phyloP scores from a whole-genome alignment of 2,329 filamentous ascomycete genomes.

The Aureobasidium sp. region DNA sequence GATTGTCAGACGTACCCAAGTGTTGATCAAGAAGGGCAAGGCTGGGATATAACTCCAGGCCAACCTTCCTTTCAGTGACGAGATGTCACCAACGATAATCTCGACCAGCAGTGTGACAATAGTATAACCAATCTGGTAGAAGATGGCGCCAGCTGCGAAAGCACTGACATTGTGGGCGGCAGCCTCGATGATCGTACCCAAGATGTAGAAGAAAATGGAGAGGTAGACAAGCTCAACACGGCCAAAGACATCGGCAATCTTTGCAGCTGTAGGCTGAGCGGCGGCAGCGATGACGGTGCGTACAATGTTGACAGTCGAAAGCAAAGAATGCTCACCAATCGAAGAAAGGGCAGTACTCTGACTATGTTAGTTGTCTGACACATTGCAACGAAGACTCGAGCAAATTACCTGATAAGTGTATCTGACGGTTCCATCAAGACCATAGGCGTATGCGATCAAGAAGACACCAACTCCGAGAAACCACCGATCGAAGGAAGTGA shows the following conservation, averaged over 20 bases:
- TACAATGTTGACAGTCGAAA: slow-evolving; percentile 53
- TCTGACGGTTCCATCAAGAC: slow-evolving; percentile 52
- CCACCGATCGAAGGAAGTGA: slow-evolving; percentile 47
- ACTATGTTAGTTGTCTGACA: not conserved
- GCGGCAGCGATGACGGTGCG: slow-evolving; percentile 54
- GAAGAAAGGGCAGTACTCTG: slow-evolving; percentile 48
- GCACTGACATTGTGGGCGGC: slow-evolving; percentile 41
- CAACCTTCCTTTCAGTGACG: slow-evolving; percentile 55
- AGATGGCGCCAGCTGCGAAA: slow-evolving; percentile 51
- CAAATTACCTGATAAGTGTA: slow-evolving; percentile 42
- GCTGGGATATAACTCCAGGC: slow-evolving; percentile 60
- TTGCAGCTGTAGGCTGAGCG: slow-evolving; percentile 48
- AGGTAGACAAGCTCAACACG: slow-evolving; percentile 51
- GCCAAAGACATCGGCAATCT: slow-evolving; percentile 53
- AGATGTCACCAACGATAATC: slow-evolving; percentile 58
- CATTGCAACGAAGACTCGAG: not conserved
- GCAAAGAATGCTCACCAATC: slow-evolving; percentile 47
- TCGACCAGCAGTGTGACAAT: slow-evolving; percentile 55
- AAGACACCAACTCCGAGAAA: slow-evolving; percentile 56
- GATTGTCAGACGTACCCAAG: slow-evolving; percentile 40
- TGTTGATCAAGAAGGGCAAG: slow-evolving; percentile 52
- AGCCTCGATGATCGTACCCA: slow-evolving; percentile 51
- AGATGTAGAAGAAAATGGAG: slow-evolving; percentile 50
- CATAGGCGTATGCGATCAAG: slow-evolving; percentile 57
- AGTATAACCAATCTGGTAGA: slow-evolving; percentile 59